Evolutionary conservation across 2,329 filamentous ascomycete genomes (phyloP), one percentile per base, ranked within the genome.

Genomic region (Arthrobotrys musiformis): DNA sequence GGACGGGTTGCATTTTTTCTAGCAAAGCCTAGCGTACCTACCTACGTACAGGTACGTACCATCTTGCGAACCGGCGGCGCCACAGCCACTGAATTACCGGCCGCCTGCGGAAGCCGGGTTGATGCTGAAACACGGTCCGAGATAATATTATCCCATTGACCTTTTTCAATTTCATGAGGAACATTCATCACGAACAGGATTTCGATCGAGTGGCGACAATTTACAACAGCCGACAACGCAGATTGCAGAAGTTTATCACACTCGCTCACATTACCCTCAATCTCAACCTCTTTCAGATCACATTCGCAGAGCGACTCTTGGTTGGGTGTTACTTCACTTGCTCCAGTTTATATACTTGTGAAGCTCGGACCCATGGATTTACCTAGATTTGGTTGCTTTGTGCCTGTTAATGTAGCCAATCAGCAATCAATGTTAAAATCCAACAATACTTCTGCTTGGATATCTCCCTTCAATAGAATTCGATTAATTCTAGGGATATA

Each of bases 1-100:
- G n/a, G n/a, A n/a, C n/a, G n/a, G 17, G 17, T 28, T 22, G 50
- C 50, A 35, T 56, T 28, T 56, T 28, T 22, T 13, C 50, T 9
- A 35, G 17, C 26, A 13, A 2, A 30, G 17, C 3, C 11, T 35
- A 58, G 8, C n/a, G 17, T 26, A 52, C 35, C 8, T n/a, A n/a
- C n/a, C n/a, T n/a, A n/a, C n/a, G n/a, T n/a, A n/a, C n/a, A n/a
- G n/a, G n/a, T n/a, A n/a, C n/a, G n/a, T n/a, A n/a, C n/a, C n/a
- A n/a, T n/a, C n/a, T n/a, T 56, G n/a, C 22, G 54, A 26, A 15
- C n/a, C 30, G n/a, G 11, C 54, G 33, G 33, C 54, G 54, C 54
- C 54, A 58, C 54, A 58, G 13, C 19, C 54, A 58, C 54, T 40
- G 33, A 58, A 58, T 58, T 40, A 58, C 33, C 54, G 54, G 9